Evolutionary conservation across 805 yeast genomes (phyloP).

Genomic region (Yamadazyma paraphyllophila): DNA sequence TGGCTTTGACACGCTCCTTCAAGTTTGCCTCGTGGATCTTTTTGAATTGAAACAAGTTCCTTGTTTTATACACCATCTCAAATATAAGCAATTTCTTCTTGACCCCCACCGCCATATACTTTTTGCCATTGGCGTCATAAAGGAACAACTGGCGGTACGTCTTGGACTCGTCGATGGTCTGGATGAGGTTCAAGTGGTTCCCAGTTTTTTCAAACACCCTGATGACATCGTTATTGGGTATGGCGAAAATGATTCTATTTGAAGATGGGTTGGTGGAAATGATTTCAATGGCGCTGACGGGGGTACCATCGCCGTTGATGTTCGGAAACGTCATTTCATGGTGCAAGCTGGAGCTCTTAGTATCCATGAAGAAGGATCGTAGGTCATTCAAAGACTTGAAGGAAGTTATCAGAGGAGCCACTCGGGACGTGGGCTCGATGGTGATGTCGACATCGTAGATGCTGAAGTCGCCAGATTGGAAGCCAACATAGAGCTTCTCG

Average conservation of each 20-base stretch:
- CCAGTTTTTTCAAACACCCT: conserved; percentile 32
- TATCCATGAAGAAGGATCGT: conserved; percentile 14
- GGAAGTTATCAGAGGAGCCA: conserved; percentile 16
- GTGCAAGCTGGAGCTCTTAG: conserved; percentile 12
- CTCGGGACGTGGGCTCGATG: conserved; percentile 10
- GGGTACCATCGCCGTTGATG: conserved; percentile 13
- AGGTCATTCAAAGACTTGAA: conserved; percentile 27
- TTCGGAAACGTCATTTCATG: conserved; percentile 20
- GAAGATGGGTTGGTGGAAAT: conserved; percentile 10
- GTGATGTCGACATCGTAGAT: conserved; percentile 20
- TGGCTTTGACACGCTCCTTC: conserved; percentile 30
- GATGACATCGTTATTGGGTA: conserved; percentile 23
- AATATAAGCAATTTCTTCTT: conserved; percentile 30
- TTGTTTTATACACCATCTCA: conserved; percentile 25
- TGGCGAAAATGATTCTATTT: conserved; percentile 23
- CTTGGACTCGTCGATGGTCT: conserved; percentile 26
- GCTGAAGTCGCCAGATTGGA: conserved; percentile 34
- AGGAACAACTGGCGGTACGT: conserved; percentile 17
- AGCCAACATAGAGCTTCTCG: conserved; percentile 28
- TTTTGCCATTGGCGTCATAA: conserved; percentile 17
- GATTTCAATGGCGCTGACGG: conserved; percentile 12
- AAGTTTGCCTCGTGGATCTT: conserved; percentile 23
- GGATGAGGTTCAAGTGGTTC: conserved; percentile 30
- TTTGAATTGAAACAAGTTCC: conserved; percentile 29
- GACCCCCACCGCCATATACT: conserved; percentile 26